Evolutionary conservation across 2,329 filamentous ascomycete species (phyloP).

Genomic region (Xylaria sp.): DNA sequence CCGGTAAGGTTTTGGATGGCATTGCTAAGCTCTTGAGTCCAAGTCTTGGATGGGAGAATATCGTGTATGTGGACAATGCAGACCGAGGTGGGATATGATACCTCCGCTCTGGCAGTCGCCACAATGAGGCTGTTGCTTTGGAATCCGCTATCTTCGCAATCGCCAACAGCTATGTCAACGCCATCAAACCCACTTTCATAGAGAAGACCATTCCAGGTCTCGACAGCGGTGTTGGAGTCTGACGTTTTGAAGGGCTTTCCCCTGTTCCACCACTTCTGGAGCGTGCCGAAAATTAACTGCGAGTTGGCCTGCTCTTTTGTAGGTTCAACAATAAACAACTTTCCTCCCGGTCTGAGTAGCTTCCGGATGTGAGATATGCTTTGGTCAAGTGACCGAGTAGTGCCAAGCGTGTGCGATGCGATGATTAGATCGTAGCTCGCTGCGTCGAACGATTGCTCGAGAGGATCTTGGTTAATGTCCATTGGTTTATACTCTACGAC

Average conservation of each 20-base stretch:
- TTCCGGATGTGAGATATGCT: constrained; percentile 15
- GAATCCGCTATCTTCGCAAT: neutral
- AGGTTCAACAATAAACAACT: constrained; percentile 24
- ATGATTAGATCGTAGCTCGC: constrained; percentile 31
- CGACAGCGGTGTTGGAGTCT: neutral
- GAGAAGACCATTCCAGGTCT: neutral
- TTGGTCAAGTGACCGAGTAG: neutral
- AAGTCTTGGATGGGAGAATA: neutral
- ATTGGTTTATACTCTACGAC: constrained; percentile 26
- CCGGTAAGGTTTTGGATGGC: neutral
- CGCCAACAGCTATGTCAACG: neutral
- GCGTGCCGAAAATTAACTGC: constrained; percentile 26
- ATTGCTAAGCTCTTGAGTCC: neutral
- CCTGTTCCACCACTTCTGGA: constrained; percentile 30
- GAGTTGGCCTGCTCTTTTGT: constrained; percentile 17
- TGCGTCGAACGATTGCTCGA: constrained; percentile 10
- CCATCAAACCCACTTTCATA: neutral
- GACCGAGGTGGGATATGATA: neutral
- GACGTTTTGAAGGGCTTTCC: neutral
- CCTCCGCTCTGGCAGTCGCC: neutral
- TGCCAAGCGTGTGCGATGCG: constrained; percentile 5
- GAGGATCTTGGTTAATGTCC: constrained; percentile 25
- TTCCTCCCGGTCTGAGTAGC: constrained; percentile 28
- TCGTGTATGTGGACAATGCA: neutral
- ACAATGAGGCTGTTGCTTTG: neutral